Evolutionary conservation across 805 yeast genomes (phyloP).

Genomic region (Tetrapisispora phaffii): DNA sequence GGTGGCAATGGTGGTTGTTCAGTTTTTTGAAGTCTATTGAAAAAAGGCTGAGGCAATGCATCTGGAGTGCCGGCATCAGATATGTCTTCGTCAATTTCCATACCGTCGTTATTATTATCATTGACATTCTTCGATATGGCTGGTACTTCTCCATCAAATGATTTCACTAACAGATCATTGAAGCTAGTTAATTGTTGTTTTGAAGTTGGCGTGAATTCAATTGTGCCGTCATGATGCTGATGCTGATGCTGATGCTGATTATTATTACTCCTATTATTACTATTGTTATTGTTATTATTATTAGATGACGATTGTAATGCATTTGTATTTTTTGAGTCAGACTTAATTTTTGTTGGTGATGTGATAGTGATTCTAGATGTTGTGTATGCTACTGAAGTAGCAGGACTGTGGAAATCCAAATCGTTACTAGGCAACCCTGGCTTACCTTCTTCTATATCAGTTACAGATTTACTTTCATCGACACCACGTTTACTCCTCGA

Average conservation of each 20-base stretch:
- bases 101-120: not conserved
- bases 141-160: constrained; percentile 9
- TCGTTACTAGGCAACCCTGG: not conserved
- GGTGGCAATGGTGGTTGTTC: not conserved
- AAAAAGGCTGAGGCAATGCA: not conserved
- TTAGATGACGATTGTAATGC: not conserved
- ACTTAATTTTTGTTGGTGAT: constrained; percentile 17
- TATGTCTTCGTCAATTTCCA: not conserved
- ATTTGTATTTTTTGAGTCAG: constrained; percentile 2
- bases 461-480: not conserved
- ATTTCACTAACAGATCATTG: constrained; percentile 18
- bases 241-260: too few relatives aligned
- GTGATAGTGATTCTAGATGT: constrained; percentile 30
- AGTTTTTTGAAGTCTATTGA: not conserved
- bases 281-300: too few relatives aligned
- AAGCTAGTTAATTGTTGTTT: constrained; percentile 20
- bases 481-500: not conserved
- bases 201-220: constrained; percentile 24
- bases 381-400: constrained; percentile 29
- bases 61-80: not conserved
- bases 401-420: constrained; percentile 13
- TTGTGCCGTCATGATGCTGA: not conserved
- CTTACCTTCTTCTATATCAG: not conserved
- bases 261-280: too few relatives aligned
- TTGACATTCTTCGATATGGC: not conserved